Base-by-base conservation (phyloP, 192 early-diverging fungal genomes). In the Geosiphon pyriformis region DNA sequence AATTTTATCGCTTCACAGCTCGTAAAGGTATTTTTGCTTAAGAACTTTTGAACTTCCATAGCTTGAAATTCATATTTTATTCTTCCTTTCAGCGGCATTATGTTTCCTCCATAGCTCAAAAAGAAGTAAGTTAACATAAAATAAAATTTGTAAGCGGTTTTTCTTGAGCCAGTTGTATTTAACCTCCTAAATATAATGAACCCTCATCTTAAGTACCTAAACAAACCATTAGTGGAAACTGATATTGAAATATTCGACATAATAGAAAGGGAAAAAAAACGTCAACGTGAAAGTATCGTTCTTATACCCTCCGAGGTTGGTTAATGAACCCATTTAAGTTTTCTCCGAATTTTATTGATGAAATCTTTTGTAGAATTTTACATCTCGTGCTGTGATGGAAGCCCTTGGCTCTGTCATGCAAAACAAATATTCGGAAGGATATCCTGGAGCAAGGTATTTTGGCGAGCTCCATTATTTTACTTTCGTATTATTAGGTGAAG, bases 361-460 rank as follows among this genome's bases (percentile, higher is more conserved):
- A 32, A 33, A 42, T 23, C 12, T 4, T 20, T 33, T 20, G 35
- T 70, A 92, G 88, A 99, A 99, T 87, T 99, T 96, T 74, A 99
- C 97, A 17, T 96, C 94, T 49, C 85, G 87, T 47, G 87, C 95
- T 0, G 97, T 98, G 49, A 94, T 96, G 91, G 87, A 94, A 46
- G 93, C 93, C 11, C 84, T 99, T 53, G 97, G 97, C 25, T 96
- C 94, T 10, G 87, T 96, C 33, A 94, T 99, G 89, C 95, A 98
- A 78, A 99, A 99, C 88, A 99, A 99, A 82, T 98, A 98, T 82
- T 95, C 94, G 25, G 96, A 96, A 79, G 96, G 94, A 33, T 96
- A 98, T 83, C 92, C 92, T 8, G 89, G 90, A 30, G 94, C 94
- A 23, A 88, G 94, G 75, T 83, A 74, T n/a, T n/a, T n/a, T n/a